phyloP scores from a whole-genome alignment of 768 basidiomycete genomes.

The Leccinum longicurvipes region DNA sequence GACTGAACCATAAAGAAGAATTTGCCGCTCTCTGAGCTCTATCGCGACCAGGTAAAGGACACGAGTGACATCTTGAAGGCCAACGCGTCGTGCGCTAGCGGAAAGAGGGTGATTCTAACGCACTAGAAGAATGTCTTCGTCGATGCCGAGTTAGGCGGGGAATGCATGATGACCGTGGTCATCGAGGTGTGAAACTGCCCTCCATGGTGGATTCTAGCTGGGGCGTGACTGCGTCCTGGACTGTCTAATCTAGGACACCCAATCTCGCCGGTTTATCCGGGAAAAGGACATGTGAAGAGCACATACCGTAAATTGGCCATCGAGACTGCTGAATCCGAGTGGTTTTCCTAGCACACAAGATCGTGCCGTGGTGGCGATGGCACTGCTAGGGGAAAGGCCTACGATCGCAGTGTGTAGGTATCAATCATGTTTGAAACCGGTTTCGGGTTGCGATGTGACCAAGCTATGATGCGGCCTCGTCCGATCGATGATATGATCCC shows the following conservation, averaged over 20 bases:
- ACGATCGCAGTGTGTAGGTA: not conserved
- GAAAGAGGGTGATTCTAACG: constrained; percentile 1
- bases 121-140: not conserved
- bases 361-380: not conserved
- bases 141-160: not conserved
- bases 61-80: not conserved
- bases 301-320: too few relatives aligned
- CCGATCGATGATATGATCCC: not conserved
- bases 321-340: too few relatives aligned
- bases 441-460: not conserved
- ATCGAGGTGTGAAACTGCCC: constrained; percentile 7
- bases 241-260: too few relatives aligned
- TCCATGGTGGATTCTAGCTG: not conserved
- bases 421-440: not conserved
- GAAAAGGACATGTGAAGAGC: not conserved
- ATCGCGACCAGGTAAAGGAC: not conserved
- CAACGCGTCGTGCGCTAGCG: constrained; percentile 2
- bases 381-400: not conserved
- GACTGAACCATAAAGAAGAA: not conserved
- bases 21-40: not conserved
- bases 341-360: not conserved
- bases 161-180: not conserved
- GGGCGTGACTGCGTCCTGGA: not conserved
- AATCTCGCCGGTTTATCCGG: not conserved
- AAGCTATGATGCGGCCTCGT: not conserved